phyloP scores from a whole-genome alignment of 257 asterid genomes.

The Plantago ovata region DNA sequence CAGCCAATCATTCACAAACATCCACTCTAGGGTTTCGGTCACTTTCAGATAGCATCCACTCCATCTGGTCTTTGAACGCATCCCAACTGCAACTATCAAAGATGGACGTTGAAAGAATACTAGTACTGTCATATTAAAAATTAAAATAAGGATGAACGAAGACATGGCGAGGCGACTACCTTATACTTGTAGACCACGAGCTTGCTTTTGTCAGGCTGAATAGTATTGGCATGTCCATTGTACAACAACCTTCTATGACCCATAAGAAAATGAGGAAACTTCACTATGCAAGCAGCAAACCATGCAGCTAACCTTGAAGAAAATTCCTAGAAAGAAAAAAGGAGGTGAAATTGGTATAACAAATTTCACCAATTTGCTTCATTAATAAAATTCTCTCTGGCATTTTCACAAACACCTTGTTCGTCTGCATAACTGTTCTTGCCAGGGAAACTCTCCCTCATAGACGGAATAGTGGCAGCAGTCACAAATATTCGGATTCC shows the following conservation, averaged over 20 bases:
- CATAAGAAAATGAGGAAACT: slow-evolving; percentile 87
- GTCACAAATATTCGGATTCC: too few species aligned
- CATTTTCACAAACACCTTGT: too few species aligned
- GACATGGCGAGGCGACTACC: slow-evolving; percentile 30
- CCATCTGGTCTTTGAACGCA: slow-evolving; percentile 64
- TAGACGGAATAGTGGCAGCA: too few species aligned
- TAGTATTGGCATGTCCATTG: slow-evolving; percentile 84
- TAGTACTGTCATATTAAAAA: not conserved
- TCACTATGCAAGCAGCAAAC: slow-evolving; percentile 82
- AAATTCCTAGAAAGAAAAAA: slow-evolving; percentile 40
- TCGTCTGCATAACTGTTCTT: too few species aligned
- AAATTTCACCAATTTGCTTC: not conserved
- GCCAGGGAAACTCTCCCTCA: too few species aligned
- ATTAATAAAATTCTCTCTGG: too few species aligned
- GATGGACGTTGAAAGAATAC: not conserved
- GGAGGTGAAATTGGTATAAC: not conserved
- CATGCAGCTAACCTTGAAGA: slow-evolving; percentile 86
- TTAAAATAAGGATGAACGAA: not conserved
- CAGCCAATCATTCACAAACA: too few species aligned
- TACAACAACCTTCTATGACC: slow-evolving; percentile 78
- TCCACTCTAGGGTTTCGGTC: slow-evolving; percentile 63
- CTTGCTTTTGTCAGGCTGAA: slow-evolving; percentile 77
- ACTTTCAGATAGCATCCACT: slow-evolving; percentile 74
- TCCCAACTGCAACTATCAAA: slow-evolving; percentile 55
- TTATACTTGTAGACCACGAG: slow-evolving; percentile 54